These are phyloP conservation scores for Toxicodendron radicans DNA, from an alignment of 345 rosid genomes.

Conservation along the genomic window DNA sequence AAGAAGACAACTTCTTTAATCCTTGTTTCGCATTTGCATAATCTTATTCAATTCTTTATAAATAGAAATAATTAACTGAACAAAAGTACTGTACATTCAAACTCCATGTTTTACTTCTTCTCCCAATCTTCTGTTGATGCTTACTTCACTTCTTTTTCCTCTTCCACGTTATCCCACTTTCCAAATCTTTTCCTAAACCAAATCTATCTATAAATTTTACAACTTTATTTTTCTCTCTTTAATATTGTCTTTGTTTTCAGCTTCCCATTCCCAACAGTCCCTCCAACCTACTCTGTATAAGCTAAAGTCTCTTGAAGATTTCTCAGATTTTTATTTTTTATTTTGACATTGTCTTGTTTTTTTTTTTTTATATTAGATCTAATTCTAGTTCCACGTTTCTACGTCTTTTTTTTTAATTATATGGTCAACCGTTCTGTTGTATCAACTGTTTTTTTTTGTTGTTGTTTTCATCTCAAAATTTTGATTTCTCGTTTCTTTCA, in stretches of 20 bases:
- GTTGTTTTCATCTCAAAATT: background rate
- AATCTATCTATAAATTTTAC: conserved; percentile 12
- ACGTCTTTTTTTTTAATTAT: background rate
- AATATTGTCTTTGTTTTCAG: background rate
- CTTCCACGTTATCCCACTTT: no score
- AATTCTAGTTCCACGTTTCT: conserved; percentile 6
- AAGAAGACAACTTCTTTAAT: no score
- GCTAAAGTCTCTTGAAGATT: background rate
- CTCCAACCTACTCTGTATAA: background rate
- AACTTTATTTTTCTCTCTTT: background rate
- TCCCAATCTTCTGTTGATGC: background rate
- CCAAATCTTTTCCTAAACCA: background rate
- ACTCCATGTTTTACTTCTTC: background rate
- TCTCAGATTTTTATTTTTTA: background rate
- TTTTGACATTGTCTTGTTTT: background rate
- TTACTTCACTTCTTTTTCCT: no score
- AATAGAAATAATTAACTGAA: background rate
- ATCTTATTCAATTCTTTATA: no score
- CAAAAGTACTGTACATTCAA: background rate
- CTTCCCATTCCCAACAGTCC: background rate
- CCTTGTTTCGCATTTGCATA: no score
- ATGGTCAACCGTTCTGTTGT: conserved; percentile 6
- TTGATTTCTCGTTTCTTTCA: background rate
- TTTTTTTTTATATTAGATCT: conserved; percentile 10
- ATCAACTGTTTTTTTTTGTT: background rate